phyloP scores from a whole-genome alignment of 2,329 filamentous ascomycete species.

The Alternaria metachromatica region DNA sequence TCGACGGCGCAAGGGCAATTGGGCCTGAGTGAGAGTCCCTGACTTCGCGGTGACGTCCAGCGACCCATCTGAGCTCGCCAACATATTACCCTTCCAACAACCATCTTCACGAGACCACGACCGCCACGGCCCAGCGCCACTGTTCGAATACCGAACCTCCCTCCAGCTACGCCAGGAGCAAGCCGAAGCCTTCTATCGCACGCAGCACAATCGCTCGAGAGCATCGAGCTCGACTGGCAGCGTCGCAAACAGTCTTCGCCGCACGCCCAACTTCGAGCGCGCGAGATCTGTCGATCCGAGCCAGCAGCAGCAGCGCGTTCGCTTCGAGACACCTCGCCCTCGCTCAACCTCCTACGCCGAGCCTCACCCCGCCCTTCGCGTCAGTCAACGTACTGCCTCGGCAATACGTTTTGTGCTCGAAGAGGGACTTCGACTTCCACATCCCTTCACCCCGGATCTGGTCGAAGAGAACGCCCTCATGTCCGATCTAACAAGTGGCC shows the following conservation, averaged over 20 bases:
- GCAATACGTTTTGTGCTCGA: constrained; percentile 93
- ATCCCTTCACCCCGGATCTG: constrained; percentile 81
- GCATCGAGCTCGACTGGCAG: constrained; percentile 62
- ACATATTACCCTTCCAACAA: constrained; percentile 34
- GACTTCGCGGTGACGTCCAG: constrained; percentile 39
- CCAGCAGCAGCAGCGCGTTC: constrained; percentile 41
- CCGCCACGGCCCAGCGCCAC: constrained; percentile 37
- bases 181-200: constrained; percentile 44
- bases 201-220: constrained; percentile 51
- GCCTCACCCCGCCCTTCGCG: constrained; percentile 66
- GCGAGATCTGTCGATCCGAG: constrained; percentile 55
- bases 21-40: constrained; percentile 14
- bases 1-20: constrained; percentile 27
- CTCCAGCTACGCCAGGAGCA: constrained; percentile 54
- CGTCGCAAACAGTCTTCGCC: constrained; percentile 58
- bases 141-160: constrained; percentile 41
- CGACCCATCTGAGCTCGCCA: constrained; percentile 32
- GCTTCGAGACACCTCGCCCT: constrained; percentile 42
- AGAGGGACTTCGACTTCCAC: constrained; percentile 83
- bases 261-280: constrained; percentile 59
- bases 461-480: constrained; percentile 90
- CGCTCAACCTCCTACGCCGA: constrained; percentile 42
- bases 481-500: constrained; percentile 77
- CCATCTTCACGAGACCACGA: constrained; percentile 47
- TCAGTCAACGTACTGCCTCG: constrained; percentile 84